Evolutionary conservation across 306 rosid genomes (phyloP).

Genomic region (Rosa rugosa): DNA sequence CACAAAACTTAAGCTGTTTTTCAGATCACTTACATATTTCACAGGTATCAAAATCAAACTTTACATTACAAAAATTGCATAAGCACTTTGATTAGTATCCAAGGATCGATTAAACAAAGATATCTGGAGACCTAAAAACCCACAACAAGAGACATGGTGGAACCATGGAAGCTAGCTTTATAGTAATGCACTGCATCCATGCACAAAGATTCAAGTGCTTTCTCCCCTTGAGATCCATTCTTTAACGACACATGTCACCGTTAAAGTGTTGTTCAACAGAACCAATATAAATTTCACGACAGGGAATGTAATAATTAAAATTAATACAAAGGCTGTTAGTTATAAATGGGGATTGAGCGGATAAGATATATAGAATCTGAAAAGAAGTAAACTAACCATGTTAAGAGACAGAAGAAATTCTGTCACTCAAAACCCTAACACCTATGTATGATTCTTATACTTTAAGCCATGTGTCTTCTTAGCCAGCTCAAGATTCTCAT

Average conservation of each 20-base stretch:
- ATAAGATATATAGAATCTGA: background rate
- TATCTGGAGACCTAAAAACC: slow-evolving; percentile 6
- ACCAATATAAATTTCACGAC: background rate
- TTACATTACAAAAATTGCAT: background rate
- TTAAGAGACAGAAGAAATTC: slow-evolving; percentile 34
- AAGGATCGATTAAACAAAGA: slow-evolving; percentile 22
- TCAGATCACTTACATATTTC: background rate
- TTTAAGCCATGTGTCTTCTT: background rate
- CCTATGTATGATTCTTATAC: background rate
- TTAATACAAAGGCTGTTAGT: background rate
- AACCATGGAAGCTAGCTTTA: slow-evolving; percentile 5
- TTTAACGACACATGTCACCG: slow-evolving; percentile 21
- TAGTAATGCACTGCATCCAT: slow-evolving; percentile 15
- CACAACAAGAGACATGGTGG: background rate
- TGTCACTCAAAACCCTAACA: slow-evolving; percentile 71
- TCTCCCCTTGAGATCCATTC: slow-evolving; percentile 12
- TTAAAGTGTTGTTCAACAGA: slow-evolving; percentile 29
- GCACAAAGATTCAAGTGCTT: slow-evolving; percentile 32
- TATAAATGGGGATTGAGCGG: background rate
- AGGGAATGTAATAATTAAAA: background rate
- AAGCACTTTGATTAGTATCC: slow-evolving; percentile 18
- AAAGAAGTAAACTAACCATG: background rate
- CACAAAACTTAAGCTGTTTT: background rate
- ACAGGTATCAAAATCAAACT: background rate
- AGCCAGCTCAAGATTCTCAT: slow-evolving; percentile 9